Evolutionary conservation across 78 protist genomes (phyloP).

Genomic region (Dictyostelium discoideum): DNA sequence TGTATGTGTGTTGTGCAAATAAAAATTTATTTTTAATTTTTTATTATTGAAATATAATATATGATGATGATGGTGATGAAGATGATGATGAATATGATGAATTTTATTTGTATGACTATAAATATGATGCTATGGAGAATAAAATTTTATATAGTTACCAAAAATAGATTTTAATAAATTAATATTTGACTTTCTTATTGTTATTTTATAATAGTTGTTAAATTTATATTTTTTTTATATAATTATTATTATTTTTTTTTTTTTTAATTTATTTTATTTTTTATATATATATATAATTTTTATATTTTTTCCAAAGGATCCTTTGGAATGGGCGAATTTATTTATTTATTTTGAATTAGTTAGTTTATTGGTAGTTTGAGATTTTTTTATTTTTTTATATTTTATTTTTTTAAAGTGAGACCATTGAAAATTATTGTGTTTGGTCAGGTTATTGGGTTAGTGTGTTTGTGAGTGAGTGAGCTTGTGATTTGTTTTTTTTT

Average conservation of each 20-base stretch:
- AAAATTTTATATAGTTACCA: neutral
- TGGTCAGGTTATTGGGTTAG: neutral
- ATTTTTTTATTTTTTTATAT: too few relatives aligned
- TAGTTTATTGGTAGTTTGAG: neutral
- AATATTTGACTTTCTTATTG: neutral
- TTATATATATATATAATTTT: too few relatives aligned
- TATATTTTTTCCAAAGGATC: neutral
- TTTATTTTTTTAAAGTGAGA: neutral
- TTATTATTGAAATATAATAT: too few relatives aligned
- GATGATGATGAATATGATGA: neutral
- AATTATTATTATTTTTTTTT: too few relatives aligned
- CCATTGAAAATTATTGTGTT: neutral
- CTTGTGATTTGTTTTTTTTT: too few relatives aligned
- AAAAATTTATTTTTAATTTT: too few relatives aligned
- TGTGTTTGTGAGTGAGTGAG: neutral
- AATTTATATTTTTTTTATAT: too few relatives aligned
- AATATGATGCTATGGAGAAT: neutral
- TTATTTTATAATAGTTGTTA: neutral
- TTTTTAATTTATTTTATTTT: too few relatives aligned
- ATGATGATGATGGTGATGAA: neutral
- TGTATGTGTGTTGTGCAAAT: too few relatives aligned
- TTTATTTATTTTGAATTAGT: neutral
- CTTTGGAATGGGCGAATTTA: neutral
- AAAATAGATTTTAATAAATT: neutral
- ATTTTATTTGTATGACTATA: neutral